Evolutionary conservation across 1,284 basidiomycete genomes (phyloP).

Genomic region (Cryptococcus sp.): DNA sequence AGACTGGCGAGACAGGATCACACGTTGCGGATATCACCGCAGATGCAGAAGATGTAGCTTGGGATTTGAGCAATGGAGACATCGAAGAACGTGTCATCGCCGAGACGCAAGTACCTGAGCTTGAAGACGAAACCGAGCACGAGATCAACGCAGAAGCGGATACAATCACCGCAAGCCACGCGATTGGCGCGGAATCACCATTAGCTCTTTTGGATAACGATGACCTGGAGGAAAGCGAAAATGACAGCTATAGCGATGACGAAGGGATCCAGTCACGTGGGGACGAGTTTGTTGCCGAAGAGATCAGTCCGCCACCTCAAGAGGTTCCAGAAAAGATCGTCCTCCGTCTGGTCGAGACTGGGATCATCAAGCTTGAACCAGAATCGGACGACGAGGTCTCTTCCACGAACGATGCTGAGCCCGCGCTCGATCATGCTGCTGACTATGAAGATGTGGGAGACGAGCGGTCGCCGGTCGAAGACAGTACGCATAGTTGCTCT

Average conservation of each 20-base stretch:
- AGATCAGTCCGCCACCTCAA: conserved; percentile 8
- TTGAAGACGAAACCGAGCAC: no score
- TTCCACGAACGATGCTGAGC: not conserved
- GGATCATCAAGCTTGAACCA: conserved; percentile 44
- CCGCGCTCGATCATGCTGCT: no score
- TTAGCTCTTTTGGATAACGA: no score
- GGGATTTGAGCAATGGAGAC: conserved; percentile 15
- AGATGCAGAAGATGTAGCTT: conserved; percentile 20
- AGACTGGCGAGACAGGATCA: not conserved
- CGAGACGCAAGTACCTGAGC: no score
- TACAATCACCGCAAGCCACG: no score
- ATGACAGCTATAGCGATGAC: no score
- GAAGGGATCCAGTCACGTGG: no score
- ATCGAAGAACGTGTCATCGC: no score
- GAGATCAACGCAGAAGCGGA: no score
- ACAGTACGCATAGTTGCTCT: not conserved
- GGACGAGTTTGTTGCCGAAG: conserved; percentile 5
- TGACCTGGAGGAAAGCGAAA: no score
- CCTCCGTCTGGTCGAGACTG: conserved; percentile 29
- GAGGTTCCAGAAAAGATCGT: conserved; percentile 23
- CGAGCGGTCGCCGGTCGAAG: conserved; percentile 6
- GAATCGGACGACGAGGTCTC: conserved; percentile 21
- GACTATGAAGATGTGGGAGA: not conserved
- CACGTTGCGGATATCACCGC: conserved; percentile 16
- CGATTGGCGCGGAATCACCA: no score